Evolutionary conservation across 2,329 filamentous ascomycete genomes (phyloP).

Genomic region (Verticillium longisporum): DNA sequence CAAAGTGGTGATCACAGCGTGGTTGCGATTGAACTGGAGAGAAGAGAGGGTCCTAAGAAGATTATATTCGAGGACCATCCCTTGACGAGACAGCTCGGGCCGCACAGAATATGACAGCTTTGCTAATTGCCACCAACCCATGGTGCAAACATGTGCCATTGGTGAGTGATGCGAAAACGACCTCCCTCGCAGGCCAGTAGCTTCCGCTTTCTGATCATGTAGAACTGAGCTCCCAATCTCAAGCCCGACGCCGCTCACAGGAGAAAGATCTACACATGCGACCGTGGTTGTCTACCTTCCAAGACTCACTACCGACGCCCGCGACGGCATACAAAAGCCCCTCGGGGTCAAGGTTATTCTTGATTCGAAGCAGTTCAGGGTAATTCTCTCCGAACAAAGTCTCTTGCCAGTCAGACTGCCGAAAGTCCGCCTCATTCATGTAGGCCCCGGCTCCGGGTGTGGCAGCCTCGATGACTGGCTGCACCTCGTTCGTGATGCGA

Average conservation of each 20-base stretch:
- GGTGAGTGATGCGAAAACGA: too few relatives aligned
- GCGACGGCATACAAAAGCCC: slow-evolving; percentile 20
- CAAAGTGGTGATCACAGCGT: too few relatives aligned
- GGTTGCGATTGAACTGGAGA: too few relatives aligned
- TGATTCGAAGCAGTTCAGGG: slow-evolving; percentile 16
- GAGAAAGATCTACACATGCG: slow-evolving; percentile 7
- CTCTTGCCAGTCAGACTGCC: slow-evolving; percentile 21
- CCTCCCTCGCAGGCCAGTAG: too few relatives aligned
- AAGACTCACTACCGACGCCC: slow-evolving; percentile 20
- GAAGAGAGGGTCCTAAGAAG: too few relatives aligned
- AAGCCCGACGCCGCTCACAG: slow-evolving; percentile 2
- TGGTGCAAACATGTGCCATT: too few relatives aligned
- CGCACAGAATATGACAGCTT: too few relatives aligned
- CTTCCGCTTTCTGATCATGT: too few relatives aligned
- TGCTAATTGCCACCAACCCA: too few relatives aligned
- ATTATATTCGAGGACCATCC: too few relatives aligned
- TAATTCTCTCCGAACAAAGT: slow-evolving; percentile 24
- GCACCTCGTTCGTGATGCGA: slow-evolving; percentile 20
- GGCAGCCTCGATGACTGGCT: slow-evolving; percentile 20
- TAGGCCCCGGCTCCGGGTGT: slow-evolving; percentile 18
- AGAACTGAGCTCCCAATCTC: too few relatives aligned
- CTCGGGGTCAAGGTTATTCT: slow-evolving; percentile 22
- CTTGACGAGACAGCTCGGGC: too few relatives aligned
- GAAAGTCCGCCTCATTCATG: slow-evolving; percentile 23
- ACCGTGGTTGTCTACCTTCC: slow-evolving; percentile 13